phyloP scores from a whole-genome alignment of 2,329 filamentous ascomycete species.

The Fusarium sarcochroum region DNA sequence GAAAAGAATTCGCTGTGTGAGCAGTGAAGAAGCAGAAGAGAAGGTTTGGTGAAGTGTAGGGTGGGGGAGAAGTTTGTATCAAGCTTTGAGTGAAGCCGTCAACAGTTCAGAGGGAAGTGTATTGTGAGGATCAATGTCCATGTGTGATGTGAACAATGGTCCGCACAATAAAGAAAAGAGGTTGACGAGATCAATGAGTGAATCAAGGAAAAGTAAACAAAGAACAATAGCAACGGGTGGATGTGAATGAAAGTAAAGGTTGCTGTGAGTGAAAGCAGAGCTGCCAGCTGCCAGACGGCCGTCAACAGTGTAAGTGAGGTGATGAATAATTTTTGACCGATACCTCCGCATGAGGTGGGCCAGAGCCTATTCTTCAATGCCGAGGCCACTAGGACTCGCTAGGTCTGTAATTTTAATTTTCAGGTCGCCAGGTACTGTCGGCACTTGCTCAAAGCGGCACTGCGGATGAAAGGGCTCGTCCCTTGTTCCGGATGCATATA shows the following conservation, averaged over 20 bases:
- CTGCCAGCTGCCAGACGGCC: slow-evolving; percentile 14
- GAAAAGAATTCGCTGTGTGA: neutral
- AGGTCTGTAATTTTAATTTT: neutral
- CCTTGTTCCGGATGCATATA: slow-evolving; percentile 21
- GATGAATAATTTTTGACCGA: neutral
- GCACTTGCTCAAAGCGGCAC: slow-evolving; percentile 23
- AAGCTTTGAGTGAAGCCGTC: slow-evolving; percentile 26
- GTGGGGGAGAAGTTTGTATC: slow-evolving; percentile 8
- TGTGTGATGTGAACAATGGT: slow-evolving; percentile 13
- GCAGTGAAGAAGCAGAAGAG: neutral
- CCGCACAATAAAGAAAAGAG: slow-evolving; percentile 7
- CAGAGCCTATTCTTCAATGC: slow-evolving; percentile 1
- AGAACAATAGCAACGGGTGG: slow-evolving; percentile 7
- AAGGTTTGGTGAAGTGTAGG: neutral
- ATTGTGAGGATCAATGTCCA: slow-evolving; percentile 3
- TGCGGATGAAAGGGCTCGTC: slow-evolving; percentile 11
- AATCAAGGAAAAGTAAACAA: slow-evolving; percentile 28
- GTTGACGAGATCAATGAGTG: slow-evolving; percentile 7
- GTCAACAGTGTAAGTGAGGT: slow-evolving; percentile 27
- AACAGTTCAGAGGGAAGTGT: neutral
- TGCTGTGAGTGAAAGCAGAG: slow-evolving; percentile 8
- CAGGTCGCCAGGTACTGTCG: neutral
- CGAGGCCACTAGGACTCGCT: slow-evolving; percentile 24
- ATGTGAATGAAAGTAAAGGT: slow-evolving; percentile 16
- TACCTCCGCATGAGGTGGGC: slow-evolving; percentile 1